phyloP scores from a whole-genome alignment of 495 filamentous ascomycete genomes.

The Aspergillus incahuasiensis region DNA sequence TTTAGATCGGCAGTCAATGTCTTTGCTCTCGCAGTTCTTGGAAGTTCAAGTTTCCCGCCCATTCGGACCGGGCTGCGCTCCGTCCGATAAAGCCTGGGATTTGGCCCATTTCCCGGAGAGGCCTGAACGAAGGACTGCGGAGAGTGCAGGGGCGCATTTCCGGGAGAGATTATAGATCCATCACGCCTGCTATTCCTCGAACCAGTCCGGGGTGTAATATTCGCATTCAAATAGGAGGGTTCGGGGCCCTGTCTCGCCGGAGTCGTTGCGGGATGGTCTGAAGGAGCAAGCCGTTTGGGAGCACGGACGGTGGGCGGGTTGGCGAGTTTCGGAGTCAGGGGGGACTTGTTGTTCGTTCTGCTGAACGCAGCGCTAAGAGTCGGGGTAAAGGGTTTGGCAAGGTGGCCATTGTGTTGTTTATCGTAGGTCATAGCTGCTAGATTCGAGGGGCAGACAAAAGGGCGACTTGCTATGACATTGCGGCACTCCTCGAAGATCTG shows the following conservation, averaged over 20 bases:
- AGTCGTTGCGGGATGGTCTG: conserved; percentile 27
- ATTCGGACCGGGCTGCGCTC: conserved; percentile 38
- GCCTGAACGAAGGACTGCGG: conserved; percentile 30
- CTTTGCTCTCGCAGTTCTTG: conserved; percentile 33
- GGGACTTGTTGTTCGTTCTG: conserved; percentile 34
- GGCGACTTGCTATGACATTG: conserved; percentile 41
- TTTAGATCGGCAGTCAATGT: conserved; percentile 30
- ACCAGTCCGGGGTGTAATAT: conserved; percentile 69
- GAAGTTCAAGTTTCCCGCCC: conserved; percentile 27
- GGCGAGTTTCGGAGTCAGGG: conserved; percentile 50
- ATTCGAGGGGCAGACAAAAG: conserved; percentile 26
- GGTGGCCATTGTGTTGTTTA: conserved; percentile 45
- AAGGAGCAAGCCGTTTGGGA: conserved; percentile 34
- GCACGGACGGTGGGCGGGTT: conserved; percentile 32
- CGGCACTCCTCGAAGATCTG: conserved; percentile 25
- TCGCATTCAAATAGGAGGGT: conserved; percentile 54
- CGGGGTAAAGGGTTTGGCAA: conserved; percentile 47
- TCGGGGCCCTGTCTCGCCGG: conserved; percentile 35
- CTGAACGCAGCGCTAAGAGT: conserved; percentile 45
- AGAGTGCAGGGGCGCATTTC: conserved; percentile 41
- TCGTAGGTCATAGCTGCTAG: conserved; percentile 47
- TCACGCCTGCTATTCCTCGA: conserved; percentile 63
- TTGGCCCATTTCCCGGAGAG: conserved; percentile 24
- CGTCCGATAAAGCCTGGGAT: conserved; percentile 24
- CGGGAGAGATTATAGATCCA: conserved; percentile 57